These are phyloP conservation scores for Magnaporthiopsis rhizophila DNA, from an alignment of 2,329 filamentous ascomycete genomes.

Conservation along the genomic window DNA sequence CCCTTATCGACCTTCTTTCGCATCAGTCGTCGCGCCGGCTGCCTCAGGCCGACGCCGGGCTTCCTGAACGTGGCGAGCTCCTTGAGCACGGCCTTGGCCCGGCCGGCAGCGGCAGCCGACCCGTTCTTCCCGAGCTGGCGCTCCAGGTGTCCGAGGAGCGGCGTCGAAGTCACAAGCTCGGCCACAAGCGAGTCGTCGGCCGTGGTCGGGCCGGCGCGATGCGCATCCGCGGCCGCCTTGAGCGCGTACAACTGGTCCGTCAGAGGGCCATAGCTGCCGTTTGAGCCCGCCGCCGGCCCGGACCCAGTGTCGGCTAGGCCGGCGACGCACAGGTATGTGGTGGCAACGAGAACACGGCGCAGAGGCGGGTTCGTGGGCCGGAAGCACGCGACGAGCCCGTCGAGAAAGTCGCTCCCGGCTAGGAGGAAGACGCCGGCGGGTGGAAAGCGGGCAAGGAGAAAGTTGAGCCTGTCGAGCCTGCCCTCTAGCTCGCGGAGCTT, in stretches of 20 bases:
- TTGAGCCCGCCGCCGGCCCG: slow-evolving; percentile 23
- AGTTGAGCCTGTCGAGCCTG: slow-evolving; percentile 50
- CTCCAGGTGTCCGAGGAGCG: slow-evolving; percentile 58
- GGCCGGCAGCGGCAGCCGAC: slow-evolving; percentile 34
- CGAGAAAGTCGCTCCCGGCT: slow-evolving; percentile 80
- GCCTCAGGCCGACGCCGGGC: slow-evolving; percentile 36
- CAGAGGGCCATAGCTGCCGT: slow-evolving; percentile 65
- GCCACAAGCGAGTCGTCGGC: slow-evolving; percentile 67
- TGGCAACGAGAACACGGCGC: slow-evolving; percentile 61
- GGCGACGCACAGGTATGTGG: slow-evolving; percentile 66
- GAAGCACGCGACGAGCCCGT: slow-evolving; percentile 62
- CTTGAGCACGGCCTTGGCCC: slow-evolving; percentile 52
- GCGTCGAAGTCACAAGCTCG: slow-evolving; percentile 73
- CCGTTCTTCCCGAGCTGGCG: slow-evolving; percentile 42
- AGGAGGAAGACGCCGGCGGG: slow-evolving; percentile 57
- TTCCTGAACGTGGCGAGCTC: slow-evolving; percentile 54
- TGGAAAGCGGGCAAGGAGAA: slow-evolving; percentile 54
- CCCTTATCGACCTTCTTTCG: slow-evolving; percentile 57
- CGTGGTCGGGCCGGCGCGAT: slow-evolving; percentile 46
- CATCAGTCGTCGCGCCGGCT: slow-evolving; percentile 39
- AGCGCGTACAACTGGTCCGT: slow-evolving; percentile 79
- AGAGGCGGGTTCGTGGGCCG: slow-evolving; percentile 54
- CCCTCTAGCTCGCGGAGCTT: slow-evolving; percentile 43
- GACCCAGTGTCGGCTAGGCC: slow-evolving; percentile 53
- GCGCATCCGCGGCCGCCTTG: slow-evolving; percentile 61